Base-by-base conservation (phyloP, 352 stramenopile genomes). In the Phytopythium cucurbitacearum region DNA sequence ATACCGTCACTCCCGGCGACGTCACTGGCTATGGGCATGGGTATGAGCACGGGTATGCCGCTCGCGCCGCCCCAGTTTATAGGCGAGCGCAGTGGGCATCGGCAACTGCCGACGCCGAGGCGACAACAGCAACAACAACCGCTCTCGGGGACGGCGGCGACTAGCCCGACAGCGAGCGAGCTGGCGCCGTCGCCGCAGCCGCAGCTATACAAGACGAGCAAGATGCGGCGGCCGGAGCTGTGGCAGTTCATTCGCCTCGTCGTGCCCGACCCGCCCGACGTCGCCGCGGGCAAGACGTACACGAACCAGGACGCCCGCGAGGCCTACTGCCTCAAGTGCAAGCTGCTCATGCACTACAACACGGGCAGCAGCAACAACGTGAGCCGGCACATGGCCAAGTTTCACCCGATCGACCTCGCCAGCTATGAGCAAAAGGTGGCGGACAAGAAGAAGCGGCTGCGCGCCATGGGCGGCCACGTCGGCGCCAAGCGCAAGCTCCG, bases 181-280 rank as follows among this genome's bases (percentile, higher is more conserved):
- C 16, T 47, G 28, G 53, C 66, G 13, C 51, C 62, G 7, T 60
- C 66, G 34, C 47, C 51, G 12, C 52, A 60, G 36, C 67, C 67
- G 35, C 67, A 77, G 55, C 57, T 80, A 32, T 80, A 80, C 62
- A 74, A 76, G 57, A 77, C 71, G 21, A 80, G 65, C 57, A 80
- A 80, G 65, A 80, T 80, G 71, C 61, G 71, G 32, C 71, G 71
- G n/a, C 71, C 71, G 0, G 71, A 80, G 57, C 53, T 80, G 44
- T 80, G 71, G 71, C 71, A 80, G 62, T 80, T 80, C 45, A 77
- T 80, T 37, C 67, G 71, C 21, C 50, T 80, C 2, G 71, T 80
- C n/a, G 71, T 75, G 44, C 71, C 71, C 0, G 71, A 80, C 33
- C 71, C 71, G 13, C 71, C 67, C 13, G 56, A 74, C 28, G 41